Evolutionary conservation across 805 yeast genomes (phyloP).

Genomic region (Yamadazyma paraphyllophila): DNA sequence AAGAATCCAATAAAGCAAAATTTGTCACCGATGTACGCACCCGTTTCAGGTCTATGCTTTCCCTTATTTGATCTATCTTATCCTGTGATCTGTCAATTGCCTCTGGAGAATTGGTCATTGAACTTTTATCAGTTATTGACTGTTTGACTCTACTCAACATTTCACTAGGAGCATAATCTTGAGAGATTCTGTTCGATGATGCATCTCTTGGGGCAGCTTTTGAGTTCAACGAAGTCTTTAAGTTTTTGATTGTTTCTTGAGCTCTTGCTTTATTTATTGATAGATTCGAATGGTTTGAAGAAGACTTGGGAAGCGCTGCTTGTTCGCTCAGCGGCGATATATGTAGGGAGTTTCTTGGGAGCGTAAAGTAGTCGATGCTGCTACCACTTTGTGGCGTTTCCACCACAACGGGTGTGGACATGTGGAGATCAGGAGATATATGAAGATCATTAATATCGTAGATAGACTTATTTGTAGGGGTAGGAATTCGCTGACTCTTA

Average conservation of each 20-base stretch:
- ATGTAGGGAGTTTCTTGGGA: constrained; percentile 5
- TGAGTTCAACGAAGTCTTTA: constrained; percentile 9
- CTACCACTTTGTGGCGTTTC: background rate
- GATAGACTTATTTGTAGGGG: constrained; percentile 6
- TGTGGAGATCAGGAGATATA: background rate
- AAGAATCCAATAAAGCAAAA: constrained; percentile 6
- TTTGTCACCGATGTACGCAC: constrained; percentile 16
- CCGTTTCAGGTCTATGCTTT: constrained; percentile 35
- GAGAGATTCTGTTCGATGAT: constrained; percentile 8
- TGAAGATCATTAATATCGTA: constrained; percentile 13
- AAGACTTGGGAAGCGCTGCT: constrained; percentile 6
- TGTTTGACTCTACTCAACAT: constrained; percentile 25
- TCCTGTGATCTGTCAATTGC: constrained; percentile 12
- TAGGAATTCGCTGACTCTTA: background rate
- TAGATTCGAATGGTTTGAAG: constrained; percentile 13
- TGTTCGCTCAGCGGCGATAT: background rate
- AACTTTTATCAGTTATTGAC: constrained; percentile 23
- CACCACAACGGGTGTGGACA: background rate
- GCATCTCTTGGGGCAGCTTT: constrained; percentile 11
- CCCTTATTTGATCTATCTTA: constrained; percentile 29
- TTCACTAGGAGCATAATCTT: constrained; percentile 19
- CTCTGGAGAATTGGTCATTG: constrained; percentile 21
- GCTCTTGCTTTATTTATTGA: constrained; percentile 12
- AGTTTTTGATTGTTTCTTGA: constrained; percentile 13
- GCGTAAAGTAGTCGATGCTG: constrained; percentile 7